Evolutionary conservation across 768 basidiomycete species (phyloP).

Genomic region (Suillus lakei): DNA sequence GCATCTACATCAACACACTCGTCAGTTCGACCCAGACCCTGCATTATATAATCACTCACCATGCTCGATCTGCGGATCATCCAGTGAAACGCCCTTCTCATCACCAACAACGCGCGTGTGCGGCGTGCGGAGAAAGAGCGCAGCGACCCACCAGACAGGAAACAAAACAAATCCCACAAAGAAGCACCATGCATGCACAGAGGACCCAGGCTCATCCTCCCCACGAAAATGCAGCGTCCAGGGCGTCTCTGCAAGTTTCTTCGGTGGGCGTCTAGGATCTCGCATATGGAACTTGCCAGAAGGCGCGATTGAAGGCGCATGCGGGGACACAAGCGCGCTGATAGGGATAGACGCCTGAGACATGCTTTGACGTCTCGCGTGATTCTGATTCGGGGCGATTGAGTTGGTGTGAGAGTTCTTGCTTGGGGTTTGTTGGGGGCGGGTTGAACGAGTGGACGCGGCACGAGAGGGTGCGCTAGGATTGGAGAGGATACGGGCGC

Average conservation of each 20-base stretch:
- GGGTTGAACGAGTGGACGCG: constrained; percentile 39
- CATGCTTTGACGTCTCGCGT: constrained; percentile 52
- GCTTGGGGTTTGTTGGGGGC: constrained; percentile 21
- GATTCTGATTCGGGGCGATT: constrained; percentile 23
- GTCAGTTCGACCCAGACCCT: constrained; percentile 10
- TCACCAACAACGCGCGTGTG: constrained; percentile 65
- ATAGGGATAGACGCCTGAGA: constrained; percentile 81
- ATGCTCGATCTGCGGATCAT: constrained; percentile 81
- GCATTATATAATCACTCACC: constrained; percentile 48
- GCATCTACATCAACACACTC: constrained; percentile 53
- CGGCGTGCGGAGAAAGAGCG: constrained; percentile 57
- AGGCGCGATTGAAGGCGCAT: constrained; percentile 70
- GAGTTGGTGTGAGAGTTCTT: constrained; percentile 22
- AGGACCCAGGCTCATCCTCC: constrained; percentile 54
- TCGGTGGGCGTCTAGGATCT: constrained; percentile 72
- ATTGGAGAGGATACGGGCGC: constrained; percentile 29
- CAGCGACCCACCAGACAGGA: constrained; percentile 71
- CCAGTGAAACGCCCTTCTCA: constrained; percentile 74
- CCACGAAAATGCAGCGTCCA: constrained; percentile 65
- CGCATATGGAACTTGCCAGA: constrained; percentile 78
- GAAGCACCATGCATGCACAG: constrained; percentile 78
- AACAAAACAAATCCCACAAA: constrained; percentile 68
- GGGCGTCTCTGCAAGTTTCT: constrained; percentile 55
- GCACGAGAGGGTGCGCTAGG: constrained; percentile 43
- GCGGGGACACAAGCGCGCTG: constrained; percentile 77